Evolutionary conservation across 2,329 filamentous ascomycete genomes (phyloP), one percentile per base, ranked within the genome.

Genomic region (Chalaropsis thielavioides): DNA sequence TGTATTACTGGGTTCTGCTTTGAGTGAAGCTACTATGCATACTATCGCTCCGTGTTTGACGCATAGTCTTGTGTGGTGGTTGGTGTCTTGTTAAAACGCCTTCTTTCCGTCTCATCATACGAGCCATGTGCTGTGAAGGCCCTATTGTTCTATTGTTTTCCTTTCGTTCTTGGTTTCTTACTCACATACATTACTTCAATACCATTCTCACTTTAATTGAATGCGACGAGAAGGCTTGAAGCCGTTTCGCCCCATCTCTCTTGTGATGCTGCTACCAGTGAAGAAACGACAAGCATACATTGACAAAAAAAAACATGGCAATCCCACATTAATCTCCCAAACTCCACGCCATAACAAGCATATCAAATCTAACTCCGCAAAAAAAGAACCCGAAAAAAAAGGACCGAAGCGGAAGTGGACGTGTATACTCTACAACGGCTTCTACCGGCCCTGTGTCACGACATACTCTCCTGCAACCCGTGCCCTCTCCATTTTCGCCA

Each of bases 401-500:
- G n/a, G n/a, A n/a, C n/a, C 10, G 24, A 43, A 24, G 17, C 2
- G 19, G 22, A 60, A 49, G n/a, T 15, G 35, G 17, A 6, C 13
- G 35, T 15, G n/a, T 6, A 59, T 2, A 38, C 13, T n/a, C 41
- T 8, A 13, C 24, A 5, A 5, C 51, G 8, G 4, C 51, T 35
- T 17, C 51, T 56, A 70, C 4, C 68, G 66, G 10, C 69, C 64
- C 69, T 76, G 63, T 15, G 75, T 75, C 61, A 81, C 75, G 7
- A 83, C 81, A 72, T 85, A 85, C 69, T 81, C 78, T 17, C 80
- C 81, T 24, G 83, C 84, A 17, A 81, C 78, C 68, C 81, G 76
- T 66, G 84, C 84, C 72, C 83, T 78, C 76, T 86, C 83, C 80
- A 86, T 85, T 72, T 78, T 81, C 64, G 84, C 84, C 70, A 84